Conservation (phyloP, 257 asterid genomes). For the Perilla frutescens region DNA sequence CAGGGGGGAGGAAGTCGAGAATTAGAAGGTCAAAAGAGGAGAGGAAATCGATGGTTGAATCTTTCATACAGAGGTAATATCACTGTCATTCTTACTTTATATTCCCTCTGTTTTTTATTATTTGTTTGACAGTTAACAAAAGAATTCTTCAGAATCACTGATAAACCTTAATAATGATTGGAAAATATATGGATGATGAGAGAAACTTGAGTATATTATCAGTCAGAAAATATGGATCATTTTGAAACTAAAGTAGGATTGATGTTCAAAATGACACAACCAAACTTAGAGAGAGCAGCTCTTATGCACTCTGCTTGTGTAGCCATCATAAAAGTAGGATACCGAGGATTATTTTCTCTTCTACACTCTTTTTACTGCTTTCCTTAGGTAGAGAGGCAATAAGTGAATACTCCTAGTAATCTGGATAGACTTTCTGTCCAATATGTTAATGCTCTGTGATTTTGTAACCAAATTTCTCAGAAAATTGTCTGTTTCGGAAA, state of each 20-base stretch:
- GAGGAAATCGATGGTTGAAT: constrained; percentile 82
- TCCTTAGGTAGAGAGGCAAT: too few species aligned
- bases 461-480: not conserved
- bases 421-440: constrained; percentile 1
- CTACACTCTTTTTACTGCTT: too few species aligned
- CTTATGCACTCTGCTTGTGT: too few species aligned
- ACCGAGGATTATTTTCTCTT: too few species aligned
- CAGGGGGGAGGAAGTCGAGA: constrained; percentile 76
- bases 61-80: constrained; percentile 75
- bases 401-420: constrained; percentile 7
- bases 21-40: constrained; percentile 92
- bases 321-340: not conserved
- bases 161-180: not conserved
- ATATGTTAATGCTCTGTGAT: not conserved
- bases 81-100: constrained; percentile 11
- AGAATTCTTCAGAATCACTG: constrained; percentile 16
- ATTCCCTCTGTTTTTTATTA: not conserved
- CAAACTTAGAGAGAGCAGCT: too few species aligned
- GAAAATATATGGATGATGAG: not conserved
- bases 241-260: not conserved
- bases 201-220: not conserved
- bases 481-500: constrained; percentile 4
- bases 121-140: too few species aligned
- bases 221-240: too few species aligned
- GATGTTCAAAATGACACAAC: not conserved